A percentile compares a stretch with the other conserved stretches of the same genome.
phyloP scores from a whole-genome alignment of 495 filamentous ascomycete species.

The Neurospora discreta region DNA sequence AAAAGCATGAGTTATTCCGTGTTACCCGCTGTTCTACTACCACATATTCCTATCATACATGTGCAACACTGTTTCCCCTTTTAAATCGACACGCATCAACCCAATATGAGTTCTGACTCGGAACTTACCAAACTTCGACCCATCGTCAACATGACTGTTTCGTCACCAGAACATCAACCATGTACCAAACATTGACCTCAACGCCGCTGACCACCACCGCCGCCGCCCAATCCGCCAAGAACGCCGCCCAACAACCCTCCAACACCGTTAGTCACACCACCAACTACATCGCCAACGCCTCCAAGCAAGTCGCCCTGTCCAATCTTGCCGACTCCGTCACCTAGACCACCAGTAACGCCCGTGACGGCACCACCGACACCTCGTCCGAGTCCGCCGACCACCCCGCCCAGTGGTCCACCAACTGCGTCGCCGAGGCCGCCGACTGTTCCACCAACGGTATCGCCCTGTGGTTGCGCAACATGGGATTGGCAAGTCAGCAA shows the following conservation, averaged over 20 bases:
- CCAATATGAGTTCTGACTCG: background rate
- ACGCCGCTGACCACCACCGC: background rate
- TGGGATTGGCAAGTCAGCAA: background rate
- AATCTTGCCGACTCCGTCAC: conserved; percentile 16
- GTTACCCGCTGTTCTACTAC: background rate
- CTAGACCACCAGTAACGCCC: conserved; percentile 13
- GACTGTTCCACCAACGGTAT: conserved; percentile 13
- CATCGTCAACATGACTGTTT: background rate
- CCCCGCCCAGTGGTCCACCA: conserved; percentile 14
- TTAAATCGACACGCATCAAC: background rate
- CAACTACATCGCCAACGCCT: conserved; percentile 12
- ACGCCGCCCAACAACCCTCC: conserved; percentile 14
- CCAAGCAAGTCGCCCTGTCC: conserved; percentile 15
- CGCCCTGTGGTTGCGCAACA: conserved; percentile 5
- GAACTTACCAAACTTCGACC: background rate
- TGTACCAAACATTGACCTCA: background rate
- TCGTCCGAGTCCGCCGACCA: conserved; percentile 12
- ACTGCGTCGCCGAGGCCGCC: conserved; percentile 17
- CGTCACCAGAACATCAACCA: background rate
- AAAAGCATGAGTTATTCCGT: background rate
- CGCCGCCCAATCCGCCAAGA: conserved; percentile 8
- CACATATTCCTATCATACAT: background rate
- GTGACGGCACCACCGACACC: conserved; percentile 13
- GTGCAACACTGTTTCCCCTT: background rate
- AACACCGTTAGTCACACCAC: conserved; percentile 13